phyloP scores from a whole-genome alignment of 306 rosid genomes.

The Vigna unguiculata region DNA sequence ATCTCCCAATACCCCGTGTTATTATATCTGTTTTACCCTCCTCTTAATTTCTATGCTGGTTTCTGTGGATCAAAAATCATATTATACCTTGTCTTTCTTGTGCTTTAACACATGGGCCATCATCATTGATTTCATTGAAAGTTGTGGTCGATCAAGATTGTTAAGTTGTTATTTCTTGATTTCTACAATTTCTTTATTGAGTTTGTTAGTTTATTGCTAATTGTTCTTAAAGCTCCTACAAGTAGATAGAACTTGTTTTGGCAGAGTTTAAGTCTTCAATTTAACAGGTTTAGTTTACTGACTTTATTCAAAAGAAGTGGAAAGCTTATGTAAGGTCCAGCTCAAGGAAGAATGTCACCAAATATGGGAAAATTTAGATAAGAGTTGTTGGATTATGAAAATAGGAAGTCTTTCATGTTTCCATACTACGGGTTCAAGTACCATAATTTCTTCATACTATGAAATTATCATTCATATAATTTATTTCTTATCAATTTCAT shows the following conservation, averaged over 20 bases:
- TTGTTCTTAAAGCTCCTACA: conserved; percentile 32
- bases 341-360: conserved; percentile 28
- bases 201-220: conserved; percentile 28
- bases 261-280: conserved; percentile 23
- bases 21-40: not conserved
- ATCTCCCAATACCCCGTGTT: conserved; percentile 20
- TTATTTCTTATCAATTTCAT: not conserved
- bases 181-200: conserved; percentile 3
- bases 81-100: conserved; percentile 9
- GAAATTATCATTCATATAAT: not conserved
- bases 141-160: not conserved
- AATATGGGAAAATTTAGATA: not conserved
- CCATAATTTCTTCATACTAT: conserved; percentile 16
- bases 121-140: conserved; percentile 25
- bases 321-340: conserved; percentile 21
- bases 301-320: conserved; percentile 19
- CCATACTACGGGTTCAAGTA: conserved; percentile 18
- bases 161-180: conserved; percentile 23
- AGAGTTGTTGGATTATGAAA: conserved; percentile 31
- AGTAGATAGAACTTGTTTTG: conserved; percentile 23
- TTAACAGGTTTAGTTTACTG: not conserved
- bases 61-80: conserved; percentile 12
- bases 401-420: not conserved
- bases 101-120: conserved; percentile 8
- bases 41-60: not conserved